These are phyloP conservation scores for Thalassia testudinum DNA, from an alignment of 116 monocot genomes.

Conservation along the genomic window DNA sequence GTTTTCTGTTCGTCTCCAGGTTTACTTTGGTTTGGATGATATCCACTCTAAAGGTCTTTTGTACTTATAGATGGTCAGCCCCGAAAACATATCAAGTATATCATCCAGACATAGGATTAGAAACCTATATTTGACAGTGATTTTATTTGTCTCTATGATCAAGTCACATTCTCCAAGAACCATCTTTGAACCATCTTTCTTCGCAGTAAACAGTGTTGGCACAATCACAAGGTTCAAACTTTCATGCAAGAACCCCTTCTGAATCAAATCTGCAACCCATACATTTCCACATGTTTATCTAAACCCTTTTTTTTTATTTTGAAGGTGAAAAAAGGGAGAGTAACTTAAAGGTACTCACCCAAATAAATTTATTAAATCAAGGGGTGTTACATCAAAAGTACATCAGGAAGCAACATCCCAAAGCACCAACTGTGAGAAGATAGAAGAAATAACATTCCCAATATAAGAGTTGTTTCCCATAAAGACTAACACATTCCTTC, in stretches of 20 bases:
- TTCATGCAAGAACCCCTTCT: neutral
- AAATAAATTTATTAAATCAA: neutral
- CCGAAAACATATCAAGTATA: slow-evolving; percentile 2
- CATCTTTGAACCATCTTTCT: neutral
- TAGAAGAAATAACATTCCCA: too few relatives aligned
- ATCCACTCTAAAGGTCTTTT: slow-evolving; percentile 1
- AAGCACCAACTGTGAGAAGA: too few relatives aligned
- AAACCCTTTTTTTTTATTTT: neutral
- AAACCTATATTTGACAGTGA: slow-evolving; percentile 4
- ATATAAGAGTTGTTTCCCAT: too few relatives aligned
- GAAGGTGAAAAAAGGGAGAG: neutral
- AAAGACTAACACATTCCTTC: too few relatives aligned
- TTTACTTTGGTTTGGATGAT: neutral
- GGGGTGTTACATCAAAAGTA: neutral
- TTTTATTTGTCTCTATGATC: neutral
- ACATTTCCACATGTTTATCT: neutral
- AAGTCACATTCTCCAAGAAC: neutral
- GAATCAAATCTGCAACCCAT: neutral
- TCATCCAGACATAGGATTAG: slow-evolving; percentile 1
- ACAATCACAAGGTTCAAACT: neutral
- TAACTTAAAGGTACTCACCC: too few relatives aligned
- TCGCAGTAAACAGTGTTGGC: neutral
- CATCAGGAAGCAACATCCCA: too few relatives aligned
- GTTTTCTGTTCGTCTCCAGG: slow-evolving; percentile 7
- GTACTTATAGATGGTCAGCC: slow-evolving; percentile 1